Evolutionary conservation across 2,329 filamentous ascomycete species (phyloP).

Genomic region (Colletotrichum lini): DNA sequence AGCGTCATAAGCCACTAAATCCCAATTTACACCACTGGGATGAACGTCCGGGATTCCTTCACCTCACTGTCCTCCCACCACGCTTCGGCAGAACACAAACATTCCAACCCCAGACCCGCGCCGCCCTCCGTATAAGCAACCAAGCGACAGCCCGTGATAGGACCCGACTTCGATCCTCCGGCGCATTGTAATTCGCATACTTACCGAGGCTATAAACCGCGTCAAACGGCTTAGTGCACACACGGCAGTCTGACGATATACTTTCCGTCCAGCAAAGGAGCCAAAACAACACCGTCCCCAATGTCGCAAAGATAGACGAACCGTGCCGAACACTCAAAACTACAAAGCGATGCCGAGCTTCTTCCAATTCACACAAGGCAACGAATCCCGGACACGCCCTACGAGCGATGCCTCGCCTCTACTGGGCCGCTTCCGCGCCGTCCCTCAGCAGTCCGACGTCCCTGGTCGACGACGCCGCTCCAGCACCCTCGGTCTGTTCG

Average conservation of each 20-base stretch:
- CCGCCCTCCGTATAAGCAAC: conserved; percentile 16
- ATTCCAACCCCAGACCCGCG: conserved; percentile 26
- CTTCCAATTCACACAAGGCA: conserved; percentile 78
- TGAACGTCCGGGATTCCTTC: conserved; percentile 30
- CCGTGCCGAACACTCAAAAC: conserved; percentile 25
- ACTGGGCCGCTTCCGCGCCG: conserved; percentile 76
- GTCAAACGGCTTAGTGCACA: background rate
- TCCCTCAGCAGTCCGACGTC: conserved; percentile 61
- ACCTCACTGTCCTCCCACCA: conserved; percentile 21
- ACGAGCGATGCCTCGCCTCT: conserved; percentile 71
- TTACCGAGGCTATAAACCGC: background rate
- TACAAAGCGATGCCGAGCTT: conserved; percentile 69
- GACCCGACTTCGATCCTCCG: background rate
- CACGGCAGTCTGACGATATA: background rate
- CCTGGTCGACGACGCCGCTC: conserved; percentile 49
- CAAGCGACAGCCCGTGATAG: background rate
- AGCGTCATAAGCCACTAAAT: conserved; percentile 34
- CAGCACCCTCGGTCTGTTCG: conserved; percentile 48
- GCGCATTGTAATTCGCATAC: background rate
- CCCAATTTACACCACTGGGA: conserved; percentile 33
- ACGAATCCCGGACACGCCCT: conserved; percentile 67
- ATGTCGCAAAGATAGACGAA: conserved; percentile 32
- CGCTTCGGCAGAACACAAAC: conserved; percentile 22
- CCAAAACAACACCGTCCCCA: conserved; percentile 30
- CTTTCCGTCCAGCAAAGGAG: conserved; percentile 1